These are phyloP conservation scores for Evernia prunastri DNA, from an alignment of 495 filamentous ascomycete genomes.

Conservation along the genomic window DNA sequence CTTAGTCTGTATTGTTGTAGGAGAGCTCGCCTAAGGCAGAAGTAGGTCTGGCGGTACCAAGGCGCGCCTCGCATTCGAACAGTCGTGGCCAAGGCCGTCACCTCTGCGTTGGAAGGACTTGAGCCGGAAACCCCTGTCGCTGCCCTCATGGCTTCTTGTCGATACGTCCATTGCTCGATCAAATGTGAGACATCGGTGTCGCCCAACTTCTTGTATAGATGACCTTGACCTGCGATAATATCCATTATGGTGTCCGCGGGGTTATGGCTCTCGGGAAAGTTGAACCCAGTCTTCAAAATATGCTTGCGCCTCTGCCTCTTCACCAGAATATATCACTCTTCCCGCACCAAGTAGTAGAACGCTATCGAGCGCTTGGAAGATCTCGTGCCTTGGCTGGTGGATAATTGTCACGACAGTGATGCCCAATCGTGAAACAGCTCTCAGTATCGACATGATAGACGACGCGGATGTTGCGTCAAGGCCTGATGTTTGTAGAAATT, in stretches of 20 bases:
- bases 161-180: constrained; percentile 34
- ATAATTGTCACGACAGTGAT: constrained; percentile 75
- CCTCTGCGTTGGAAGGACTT: constrained; percentile 22
- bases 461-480: constrained; percentile 58
- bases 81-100: constrained; percentile 31
- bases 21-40: constrained; percentile 43
- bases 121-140: background rate
- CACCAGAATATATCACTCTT: constrained; percentile 40
- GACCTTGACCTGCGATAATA: constrained; percentile 45
- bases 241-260: constrained; percentile 45
- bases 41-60: constrained; percentile 41
- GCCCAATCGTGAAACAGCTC: constrained; percentile 73
- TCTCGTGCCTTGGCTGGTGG: constrained; percentile 61
- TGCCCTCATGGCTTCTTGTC: constrained; percentile 14
- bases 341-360: constrained; percentile 41
- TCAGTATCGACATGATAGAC: constrained; percentile 67
- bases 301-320: constrained; percentile 29
- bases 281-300: constrained; percentile 44
- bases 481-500: no score
- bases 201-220: constrained; percentile 38
- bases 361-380: constrained; percentile 43
- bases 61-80: constrained; percentile 42
- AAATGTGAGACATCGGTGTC: constrained; percentile 40
- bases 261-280: constrained; percentile 38
- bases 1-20: constrained; percentile 49